Base-by-base conservation (phyloP, 352 stramenopile genomes). In the Blastocystis hominis region DNA sequence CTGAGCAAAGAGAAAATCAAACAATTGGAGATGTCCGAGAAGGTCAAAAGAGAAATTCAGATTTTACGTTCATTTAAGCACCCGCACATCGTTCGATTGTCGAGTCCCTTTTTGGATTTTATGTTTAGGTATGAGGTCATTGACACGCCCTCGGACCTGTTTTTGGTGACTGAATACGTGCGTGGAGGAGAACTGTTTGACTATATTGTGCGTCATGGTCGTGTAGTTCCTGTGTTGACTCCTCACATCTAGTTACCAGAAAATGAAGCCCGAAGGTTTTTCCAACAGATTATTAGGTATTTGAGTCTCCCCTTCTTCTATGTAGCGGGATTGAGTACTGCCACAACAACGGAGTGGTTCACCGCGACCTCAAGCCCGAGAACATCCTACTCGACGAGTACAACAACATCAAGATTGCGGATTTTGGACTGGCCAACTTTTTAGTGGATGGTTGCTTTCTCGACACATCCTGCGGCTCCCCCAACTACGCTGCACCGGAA, bases 361-460 rank as follows among this genome's bases (percentile, higher is more conserved):
- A 99, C 89, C 93, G 96, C 87, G 96, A 98, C 91, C 91, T 98
- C 46, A 98, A 98, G 90, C 96, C 96, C 3, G 95, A 98, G 77
- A 98, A 98, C 90, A 89, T 98, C 66, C 92, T 98, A 59, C 90
- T 99, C 40, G 96, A 98, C 90, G 94, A 93, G 9, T 96, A 98
- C 89, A 97, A 98, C 89, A 98, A 99, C 90, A 96, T 99, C 89
- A 99, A 99, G 90, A 98, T 99, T 90, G 97, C 96, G 7, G 97
- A 99, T 90, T 99, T 99, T 91, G 97, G 97, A 15, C 92, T 99
- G 13, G 98, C 94, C 40, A 99, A 99, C 90, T 92, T 97, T 59
- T 98, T 98, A 93, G 91, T 95, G 44, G 97, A 99, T 90, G 97
- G 97, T 78, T 95, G 98, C 69, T 99, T 99, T 89, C 91, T 99